Conservation (phyloP, 257 asterid species). For the Verbascum thapsus region DNA sequence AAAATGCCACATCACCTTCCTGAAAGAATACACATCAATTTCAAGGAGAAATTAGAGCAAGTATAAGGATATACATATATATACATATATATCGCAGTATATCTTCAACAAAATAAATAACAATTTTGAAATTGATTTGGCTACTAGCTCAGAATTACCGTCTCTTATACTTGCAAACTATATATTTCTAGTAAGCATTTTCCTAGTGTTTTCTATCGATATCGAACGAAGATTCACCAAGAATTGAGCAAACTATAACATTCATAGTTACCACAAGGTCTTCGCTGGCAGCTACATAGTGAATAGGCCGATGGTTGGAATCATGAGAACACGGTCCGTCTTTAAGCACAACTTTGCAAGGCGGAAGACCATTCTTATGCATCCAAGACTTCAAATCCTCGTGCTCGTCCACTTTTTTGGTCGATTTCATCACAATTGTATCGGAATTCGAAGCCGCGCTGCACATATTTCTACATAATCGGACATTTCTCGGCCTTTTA, state of each 20-base stretch:
- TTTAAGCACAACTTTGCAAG: conserved; percentile 72
- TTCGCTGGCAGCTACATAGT: conserved; percentile 90
- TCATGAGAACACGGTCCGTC: conserved; percentile 79
- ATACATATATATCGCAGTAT: too few species aligned
- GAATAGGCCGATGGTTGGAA: conserved; percentile 70
- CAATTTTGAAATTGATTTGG: conserved; percentile 10
- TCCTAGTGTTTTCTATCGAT: neutral
- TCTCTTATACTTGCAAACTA: conserved; percentile 3
- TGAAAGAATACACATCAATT: conserved; percentile 33
- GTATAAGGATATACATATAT: neutral
- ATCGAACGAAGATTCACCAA: conserved; percentile 1
- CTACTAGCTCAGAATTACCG: conserved; percentile 21
- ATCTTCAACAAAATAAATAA: conserved; percentile 11
- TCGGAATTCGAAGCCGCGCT: conserved; percentile 66
- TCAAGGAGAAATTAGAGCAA: neutral
- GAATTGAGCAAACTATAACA: too few species aligned
- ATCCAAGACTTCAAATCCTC: conserved; percentile 88
- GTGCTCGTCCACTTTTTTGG: conserved; percentile 42
- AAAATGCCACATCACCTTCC: conserved; percentile 87
- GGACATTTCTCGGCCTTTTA: conserved; percentile 30
- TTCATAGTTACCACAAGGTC: conserved; percentile 98
- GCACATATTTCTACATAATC: conserved; percentile 41
- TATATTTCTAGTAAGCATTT: conserved; percentile 6
- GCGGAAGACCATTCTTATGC: conserved; percentile 86
- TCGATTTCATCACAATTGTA: conserved; percentile 61